A percentile compares a stretch with the other conserved stretches of the same genome.
Evolutionary conservation across 2,329 filamentous ascomycete species (phyloP).

Genomic region (Capronia americana): DNA sequence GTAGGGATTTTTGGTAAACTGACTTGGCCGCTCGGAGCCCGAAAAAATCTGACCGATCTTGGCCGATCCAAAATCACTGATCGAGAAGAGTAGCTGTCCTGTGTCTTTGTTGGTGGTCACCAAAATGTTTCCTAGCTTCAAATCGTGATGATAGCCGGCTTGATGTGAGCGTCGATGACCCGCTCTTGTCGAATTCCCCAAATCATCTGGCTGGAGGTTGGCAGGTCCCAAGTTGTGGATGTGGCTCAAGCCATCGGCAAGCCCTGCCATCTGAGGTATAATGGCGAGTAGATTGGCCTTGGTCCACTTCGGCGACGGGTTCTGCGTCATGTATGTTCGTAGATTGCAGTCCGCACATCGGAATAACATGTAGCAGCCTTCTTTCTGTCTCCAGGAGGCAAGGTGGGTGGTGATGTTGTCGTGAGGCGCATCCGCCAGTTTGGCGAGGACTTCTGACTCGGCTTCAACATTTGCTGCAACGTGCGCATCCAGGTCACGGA

Average conservation of each 20-base stretch:
- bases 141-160: constrained; percentile 8
- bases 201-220: not conserved
- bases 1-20: not conserved
- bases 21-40: not conserved
- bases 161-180: not conserved
- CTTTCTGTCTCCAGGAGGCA: not conserved
- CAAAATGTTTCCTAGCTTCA: constrained; percentile 14
- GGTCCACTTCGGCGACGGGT: not conserved
- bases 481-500: not conserved
- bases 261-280: not conserved
- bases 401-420: not conserved
- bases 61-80: not conserved
- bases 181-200: not conserved
- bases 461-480: not conserved
- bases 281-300: not conserved
- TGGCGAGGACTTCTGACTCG: not conserved
- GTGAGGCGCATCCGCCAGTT: not conserved
- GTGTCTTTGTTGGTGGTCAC: constrained; percentile 7
- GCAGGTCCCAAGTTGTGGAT: not conserved
- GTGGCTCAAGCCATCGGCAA: not conserved
- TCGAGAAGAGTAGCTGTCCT: not conserved
- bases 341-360: not conserved
- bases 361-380: not conserved
- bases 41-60: not conserved
- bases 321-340: not conserved